Base-by-base conservation (phyloP, 2,329 filamentous ascomycete genomes). In the Diaporthe amygdali region DNA sequence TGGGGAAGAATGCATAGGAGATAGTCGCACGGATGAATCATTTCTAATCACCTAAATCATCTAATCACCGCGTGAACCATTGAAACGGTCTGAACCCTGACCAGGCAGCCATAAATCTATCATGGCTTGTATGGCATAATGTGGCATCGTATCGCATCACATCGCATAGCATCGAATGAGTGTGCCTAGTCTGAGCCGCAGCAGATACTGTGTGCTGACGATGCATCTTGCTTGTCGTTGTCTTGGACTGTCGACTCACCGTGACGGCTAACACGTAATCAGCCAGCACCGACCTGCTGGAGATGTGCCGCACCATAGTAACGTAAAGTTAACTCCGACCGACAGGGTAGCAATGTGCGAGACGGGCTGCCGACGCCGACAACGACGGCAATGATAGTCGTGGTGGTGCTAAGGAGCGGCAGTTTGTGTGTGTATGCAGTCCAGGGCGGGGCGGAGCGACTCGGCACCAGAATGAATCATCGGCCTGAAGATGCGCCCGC, bases 401-500 rank as follows among this genome's bases (percentile, higher is more conserved):
- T 41, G 32, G 34, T 56, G 37, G 37, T 61, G 41, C 56, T 47
- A 63, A 41, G 56, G 25, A 61, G 39, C n/a, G 15, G 37, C 37
- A 14, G 15, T n/a, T n/a, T n/a, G n/a, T n/a, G n/a, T n/a, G n/a
- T n/a, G n/a, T 39, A 46, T 32, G 56, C 39, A 61, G 39, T 1
- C 3, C 39, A 14, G 10, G 55, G 37, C 55, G 55, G 55, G 56
- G 56, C 56, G 56, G 56, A 63, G 56, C 17, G 41, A 63, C 34
- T 63, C 56, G 56, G 56, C 56, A 32, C 30, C 41, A 47, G 44
- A 27, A 63, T 63, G 56, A 63, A 47, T 63, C 56, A 63, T 63
- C 56, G 56, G 56, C 41, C 41, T 63, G 41, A 47, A 34, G 56
- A 46, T 63, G 56, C 27, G 41, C 56, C 56, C 55, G 41, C 41